These are phyloP conservation scores for Quercus phellos DNA, from an alignment of 331 rosid species.

Conservation along the genomic window DNA sequence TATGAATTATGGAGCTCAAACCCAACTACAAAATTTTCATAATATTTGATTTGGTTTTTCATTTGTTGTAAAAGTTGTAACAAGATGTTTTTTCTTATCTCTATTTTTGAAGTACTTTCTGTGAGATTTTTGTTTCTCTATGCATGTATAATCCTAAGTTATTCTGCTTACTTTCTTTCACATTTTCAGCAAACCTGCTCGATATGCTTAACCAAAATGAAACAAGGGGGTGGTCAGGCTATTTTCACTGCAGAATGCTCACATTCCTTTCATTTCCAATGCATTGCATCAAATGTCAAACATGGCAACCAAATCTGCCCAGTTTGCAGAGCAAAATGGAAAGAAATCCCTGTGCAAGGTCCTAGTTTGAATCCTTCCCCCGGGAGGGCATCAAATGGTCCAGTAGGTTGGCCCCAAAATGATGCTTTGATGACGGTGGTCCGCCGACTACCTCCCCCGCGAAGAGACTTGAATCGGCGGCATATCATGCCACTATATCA, in stretches of 20 bases:
- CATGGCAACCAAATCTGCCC: conserved; percentile 96
- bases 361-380: conserved; percentile 52
- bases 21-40: background rate
- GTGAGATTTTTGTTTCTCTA: background rate
- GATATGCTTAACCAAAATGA: conserved; percentile 86
- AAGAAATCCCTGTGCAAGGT: conserved; percentile 76
- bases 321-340: conserved; percentile 94
- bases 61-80: background rate
- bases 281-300: conserved; percentile 82
- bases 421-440: conserved; percentile 85
- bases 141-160: background rate
- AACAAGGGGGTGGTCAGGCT: conserved; percentile 92
- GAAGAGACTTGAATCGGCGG: conserved; percentile 59
- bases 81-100: background rate
- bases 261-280: conserved; percentile 93
- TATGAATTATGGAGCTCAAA: background rate
- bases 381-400: conserved; percentile 48
- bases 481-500: conserved; percentile 74
- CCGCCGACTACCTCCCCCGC: conserved; percentile 67
- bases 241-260: conserved; percentile 94
- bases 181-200: conserved; percentile 76
- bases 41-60: background rate
- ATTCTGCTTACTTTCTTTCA: conserved; percentile 20
- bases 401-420: conserved; percentile 74
- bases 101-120: background rate